These are phyloP conservation scores for Blastobotrys niveus DNA, from an alignment of 1,139 yeast genomes.

Conservation along the genomic window DNA sequence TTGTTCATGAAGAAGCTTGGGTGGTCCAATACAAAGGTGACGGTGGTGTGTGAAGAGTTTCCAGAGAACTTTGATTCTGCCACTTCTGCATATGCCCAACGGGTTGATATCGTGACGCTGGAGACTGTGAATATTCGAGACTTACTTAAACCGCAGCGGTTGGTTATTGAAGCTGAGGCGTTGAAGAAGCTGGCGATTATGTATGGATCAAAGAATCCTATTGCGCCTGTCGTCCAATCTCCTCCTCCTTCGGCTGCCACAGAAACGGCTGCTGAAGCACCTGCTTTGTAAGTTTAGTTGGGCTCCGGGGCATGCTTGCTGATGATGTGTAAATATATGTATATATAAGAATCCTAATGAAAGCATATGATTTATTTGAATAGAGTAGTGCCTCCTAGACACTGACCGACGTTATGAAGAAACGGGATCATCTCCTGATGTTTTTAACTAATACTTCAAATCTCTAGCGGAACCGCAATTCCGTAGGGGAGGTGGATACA, in stretches of 20 bases:
- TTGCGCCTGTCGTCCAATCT: no score
- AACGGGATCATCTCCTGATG: no score
- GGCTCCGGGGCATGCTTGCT: no score
- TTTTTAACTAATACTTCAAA: no score
- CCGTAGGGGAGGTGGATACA: no score
- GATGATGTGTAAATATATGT: no score
- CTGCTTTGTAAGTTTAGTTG: background rate
- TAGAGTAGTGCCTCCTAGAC: no score
- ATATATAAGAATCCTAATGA: no score
- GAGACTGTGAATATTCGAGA: slow-evolving; percentile 84
- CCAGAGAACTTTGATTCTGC: slow-evolving; percentile 49
- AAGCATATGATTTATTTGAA: no score
- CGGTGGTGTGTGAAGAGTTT: slow-evolving; percentile 60
- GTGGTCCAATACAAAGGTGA: slow-evolving; percentile 49
- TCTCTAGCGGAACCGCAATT: no score
- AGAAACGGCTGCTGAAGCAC: background rate
- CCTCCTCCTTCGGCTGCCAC: background rate
- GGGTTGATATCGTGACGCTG: slow-evolving; percentile 62
- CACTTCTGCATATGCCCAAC: slow-evolving; percentile 37
- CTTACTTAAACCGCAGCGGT: slow-evolving; percentile 69
- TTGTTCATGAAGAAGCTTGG: slow-evolving; percentile 56
- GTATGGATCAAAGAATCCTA: slow-evolving; percentile 17
- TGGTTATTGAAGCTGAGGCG: slow-evolving; percentile 70
- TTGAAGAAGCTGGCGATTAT: slow-evolving; percentile 44
- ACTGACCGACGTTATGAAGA: no score